Conservation (phyloP, 306 rosid genomes). For the Rosa persica region DNA sequence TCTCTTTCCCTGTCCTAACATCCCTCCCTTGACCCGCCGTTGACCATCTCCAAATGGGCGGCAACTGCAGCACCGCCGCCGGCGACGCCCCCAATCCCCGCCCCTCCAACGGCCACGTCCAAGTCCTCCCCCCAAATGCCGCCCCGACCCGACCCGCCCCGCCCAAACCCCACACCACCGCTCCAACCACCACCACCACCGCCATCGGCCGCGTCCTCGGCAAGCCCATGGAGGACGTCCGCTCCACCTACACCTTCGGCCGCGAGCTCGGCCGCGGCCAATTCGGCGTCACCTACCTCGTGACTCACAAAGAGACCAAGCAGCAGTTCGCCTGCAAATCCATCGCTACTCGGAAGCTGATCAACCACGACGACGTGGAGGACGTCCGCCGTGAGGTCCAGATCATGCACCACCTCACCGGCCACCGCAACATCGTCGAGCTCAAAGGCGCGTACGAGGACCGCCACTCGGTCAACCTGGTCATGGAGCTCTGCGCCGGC, state of each 20-base stretch:
- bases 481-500: constrained; percentile 98
- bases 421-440: constrained; percentile 87
- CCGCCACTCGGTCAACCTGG: constrained; percentile 84
- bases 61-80: constrained; percentile 44
- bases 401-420: constrained; percentile 98
- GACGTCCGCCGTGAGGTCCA: constrained; percentile 91
- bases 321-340: constrained; percentile 89
- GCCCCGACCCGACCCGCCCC: constrained; percentile 36
- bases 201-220: constrained; percentile 70
- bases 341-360: constrained; percentile 79
- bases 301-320: constrained; percentile 64
- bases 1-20: not conserved
- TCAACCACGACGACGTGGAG: constrained; percentile 70
- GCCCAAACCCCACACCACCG: constrained; percentile 12
- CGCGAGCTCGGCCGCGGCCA: constrained; percentile 99
- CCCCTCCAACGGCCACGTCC: constrained; percentile 30
- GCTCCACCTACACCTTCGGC: constrained; percentile 66
- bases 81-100: constrained; percentile 7
- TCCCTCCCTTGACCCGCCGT: constrained; percentile 25
- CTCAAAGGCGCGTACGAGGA: constrained; percentile 92
- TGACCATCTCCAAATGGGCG: constrained; percentile 49
- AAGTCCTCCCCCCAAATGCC: constrained; percentile 54
- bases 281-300: constrained; percentile 84
- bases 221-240: constrained; percentile 79
- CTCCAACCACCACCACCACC: not conserved